Evolutionary conservation across 495 filamentous ascomycete species (phyloP), one percentile per base, ranked within the genome.

Genomic region (Penicillium roqueforti): DNA sequence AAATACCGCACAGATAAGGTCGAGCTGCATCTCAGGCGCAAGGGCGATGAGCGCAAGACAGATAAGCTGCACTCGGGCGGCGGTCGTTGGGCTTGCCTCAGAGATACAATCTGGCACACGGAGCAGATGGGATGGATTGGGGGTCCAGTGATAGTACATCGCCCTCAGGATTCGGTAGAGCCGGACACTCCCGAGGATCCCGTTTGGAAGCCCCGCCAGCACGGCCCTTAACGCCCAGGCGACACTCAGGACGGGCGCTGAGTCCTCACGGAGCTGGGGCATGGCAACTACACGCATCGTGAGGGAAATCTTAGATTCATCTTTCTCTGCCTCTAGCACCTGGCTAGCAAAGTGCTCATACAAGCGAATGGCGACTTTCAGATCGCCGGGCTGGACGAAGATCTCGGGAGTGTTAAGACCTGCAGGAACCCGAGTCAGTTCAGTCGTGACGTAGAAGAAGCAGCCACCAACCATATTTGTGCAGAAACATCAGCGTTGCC

Each of bases 211-310:
- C 5, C 85, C 86, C 7, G 80, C 75, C 14, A 93, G 68, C 6
- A 93, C 69, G 25, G 78, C 80, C 61, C 88, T 90, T 69, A 92
- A 86, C 9, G 83, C 75, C 43, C 84, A 86, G 1, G 84, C 87
- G 7, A 91, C 82, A 70, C 88, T 85, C 48, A 87, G 83, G n/a
- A 85, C 72, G 13, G 66, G 64, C 11, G 51, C 57, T 13, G 76
- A 57, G 18, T 68, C 55, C 65, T 73, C 8, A 28, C 47, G 19
- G 13, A 45, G 39, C 1, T 49, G 42, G 1, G 59, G 58, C 38
- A 66, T 57, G 0, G 61, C 57, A 9, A 70, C 45, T 25, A 70
- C 58, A 7, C 72, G 63, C 47, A 68, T 60, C 4, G 68, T 72
- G 51, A 67, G 50, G 23, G 72, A 58, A 37, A 74, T 72, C 37